phyloP scores from a whole-genome alignment of 1,284 basidiomycete genomes.

The Ustilago bromivora region DNA sequence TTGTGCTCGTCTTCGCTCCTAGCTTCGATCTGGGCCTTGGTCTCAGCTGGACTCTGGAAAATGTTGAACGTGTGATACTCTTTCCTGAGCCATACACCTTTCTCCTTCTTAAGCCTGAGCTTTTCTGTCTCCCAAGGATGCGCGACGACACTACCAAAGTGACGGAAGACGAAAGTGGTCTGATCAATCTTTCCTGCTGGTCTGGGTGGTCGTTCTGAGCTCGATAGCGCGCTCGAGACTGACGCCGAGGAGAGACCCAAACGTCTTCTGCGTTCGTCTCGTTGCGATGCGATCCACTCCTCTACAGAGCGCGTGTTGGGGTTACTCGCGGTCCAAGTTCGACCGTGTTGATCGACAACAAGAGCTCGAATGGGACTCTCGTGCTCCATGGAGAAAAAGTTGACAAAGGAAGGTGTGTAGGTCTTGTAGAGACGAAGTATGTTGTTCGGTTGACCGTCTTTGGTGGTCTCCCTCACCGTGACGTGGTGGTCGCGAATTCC shows the following conservation, averaged over 20 bases:
- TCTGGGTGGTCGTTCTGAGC: constrained; percentile 28
- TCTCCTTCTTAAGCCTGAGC: constrained; percentile 33
- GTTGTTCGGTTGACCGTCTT: constrained; percentile 23
- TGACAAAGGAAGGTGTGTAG: constrained; percentile 56
- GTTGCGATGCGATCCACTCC: constrained; percentile 35
- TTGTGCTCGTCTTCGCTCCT: constrained; percentile 28
- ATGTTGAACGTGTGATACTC: constrained; percentile 49
- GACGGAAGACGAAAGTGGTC: constrained; percentile 49
- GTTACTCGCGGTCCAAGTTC: constrained; percentile 51
- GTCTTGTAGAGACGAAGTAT: constrained; percentile 33
- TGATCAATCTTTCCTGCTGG: constrained; percentile 47
- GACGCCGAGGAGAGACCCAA: constrained; percentile 15
- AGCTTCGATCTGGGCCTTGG: constrained; percentile 34
- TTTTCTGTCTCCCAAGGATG: constrained; percentile 53
- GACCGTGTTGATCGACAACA: constrained; percentile 43
- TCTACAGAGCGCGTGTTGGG: constrained; percentile 35
- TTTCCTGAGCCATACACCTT: constrained; percentile 44
- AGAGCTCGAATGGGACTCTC: constrained; percentile 37
- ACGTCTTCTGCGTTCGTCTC: constrained; percentile 31
- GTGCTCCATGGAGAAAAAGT: constrained; percentile 34
- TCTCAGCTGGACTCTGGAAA: constrained; percentile 38
- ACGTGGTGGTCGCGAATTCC: constrained; percentile 40
- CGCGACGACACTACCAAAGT: constrained; percentile 38
- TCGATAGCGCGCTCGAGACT: constrained; percentile 3
- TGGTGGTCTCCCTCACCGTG: background rate